These are phyloP conservation scores for Pontederia crassipes DNA, from an alignment of 176 grass and related monocot genomes.

Conservation along the genomic window DNA sequence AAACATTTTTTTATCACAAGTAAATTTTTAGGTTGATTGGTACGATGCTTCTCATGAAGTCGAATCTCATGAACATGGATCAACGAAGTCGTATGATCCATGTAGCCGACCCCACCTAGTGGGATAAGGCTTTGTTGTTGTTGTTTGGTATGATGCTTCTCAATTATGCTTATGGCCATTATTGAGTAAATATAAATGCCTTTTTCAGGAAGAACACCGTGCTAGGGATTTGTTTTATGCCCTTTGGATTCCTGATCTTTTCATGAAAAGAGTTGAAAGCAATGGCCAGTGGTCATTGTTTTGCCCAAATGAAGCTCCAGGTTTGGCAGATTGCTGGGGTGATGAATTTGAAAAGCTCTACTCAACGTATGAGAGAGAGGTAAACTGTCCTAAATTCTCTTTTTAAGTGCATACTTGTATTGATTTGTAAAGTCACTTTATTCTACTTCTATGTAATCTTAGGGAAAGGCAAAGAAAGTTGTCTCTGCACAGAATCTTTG, in stretches of 20 bases:
- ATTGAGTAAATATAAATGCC: too few relatives aligned
- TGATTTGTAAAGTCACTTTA: too few relatives aligned
- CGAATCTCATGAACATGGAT: too few relatives aligned
- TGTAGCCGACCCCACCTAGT: too few relatives aligned
- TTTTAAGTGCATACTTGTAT: too few relatives aligned
- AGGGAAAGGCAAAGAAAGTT: conserved; percentile 81
- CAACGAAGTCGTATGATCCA: too few relatives aligned
- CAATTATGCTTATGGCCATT: too few relatives aligned
- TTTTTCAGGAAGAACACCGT: conserved; percentile 89
- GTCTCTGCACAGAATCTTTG: conserved; percentile 83
- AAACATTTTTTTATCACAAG: not conserved
- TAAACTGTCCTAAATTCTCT: conserved; percentile 14
- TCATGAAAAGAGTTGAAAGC: conserved; percentile 89
- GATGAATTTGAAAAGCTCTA: conserved; percentile 83
- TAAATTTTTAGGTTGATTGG: too few relatives aligned
- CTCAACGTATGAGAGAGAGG: conserved; percentile 67
- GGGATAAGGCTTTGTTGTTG: too few relatives aligned
- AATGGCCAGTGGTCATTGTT: conserved; percentile 91
- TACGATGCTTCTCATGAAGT: too few relatives aligned
- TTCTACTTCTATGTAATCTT: too few relatives aligned
- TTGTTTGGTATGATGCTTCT: too few relatives aligned
- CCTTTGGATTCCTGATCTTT: conserved; percentile 91
- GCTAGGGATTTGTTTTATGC: conserved; percentile 97
- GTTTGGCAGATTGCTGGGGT: conserved; percentile 89
- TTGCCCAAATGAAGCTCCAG: conserved; percentile 97